phyloP scores from a whole-genome alignment of 768 basidiomycete genomes.

The Zangia roseola region DNA sequence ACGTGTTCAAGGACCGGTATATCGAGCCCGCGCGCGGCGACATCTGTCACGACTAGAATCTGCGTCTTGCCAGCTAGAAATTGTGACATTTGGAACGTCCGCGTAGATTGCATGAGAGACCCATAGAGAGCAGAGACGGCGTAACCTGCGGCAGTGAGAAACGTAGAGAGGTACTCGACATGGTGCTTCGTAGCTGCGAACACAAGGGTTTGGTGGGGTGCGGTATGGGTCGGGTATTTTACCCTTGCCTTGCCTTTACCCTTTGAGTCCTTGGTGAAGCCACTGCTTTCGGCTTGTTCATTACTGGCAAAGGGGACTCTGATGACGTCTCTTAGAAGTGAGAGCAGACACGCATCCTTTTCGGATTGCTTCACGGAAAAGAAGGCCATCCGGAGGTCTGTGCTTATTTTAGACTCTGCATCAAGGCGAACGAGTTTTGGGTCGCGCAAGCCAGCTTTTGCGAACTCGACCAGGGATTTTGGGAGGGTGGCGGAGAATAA shows the following conservation, averaged over 20 bases:
- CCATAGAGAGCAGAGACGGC: slow-evolving; percentile 94
- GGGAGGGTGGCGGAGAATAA: slow-evolving; percentile 97
- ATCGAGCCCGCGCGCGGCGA: slow-evolving; percentile 97
- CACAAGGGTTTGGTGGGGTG: slow-evolving; percentile 88
- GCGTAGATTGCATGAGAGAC: slow-evolving; percentile 88
- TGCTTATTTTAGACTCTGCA: slow-evolving; percentile 92
- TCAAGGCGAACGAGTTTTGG: slow-evolving; percentile 97
- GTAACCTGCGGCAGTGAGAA: slow-evolving; percentile 82
- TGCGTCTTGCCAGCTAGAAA: slow-evolving; percentile 80
- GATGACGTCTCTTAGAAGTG: slow-evolving; percentile 85
- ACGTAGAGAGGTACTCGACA: slow-evolving; percentile 85
- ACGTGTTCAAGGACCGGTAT: slow-evolving; percentile 96
- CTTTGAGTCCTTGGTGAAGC: slow-evolving; percentile 37
- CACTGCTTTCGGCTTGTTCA: slow-evolving; percentile 17
- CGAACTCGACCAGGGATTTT: slow-evolving; percentile 94
- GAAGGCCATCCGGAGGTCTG: slow-evolving; percentile 92
- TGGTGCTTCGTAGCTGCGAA: slow-evolving; percentile 98
- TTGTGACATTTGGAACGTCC: slow-evolving; percentile 85
- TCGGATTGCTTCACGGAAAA: slow-evolving; percentile 89
- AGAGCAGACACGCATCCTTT: slow-evolving; percentile 88
- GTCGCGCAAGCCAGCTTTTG: slow-evolving; percentile 92
- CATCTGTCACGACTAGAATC: slow-evolving; percentile 94
- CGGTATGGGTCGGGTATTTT: slow-evolving; percentile 47
- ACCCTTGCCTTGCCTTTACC: slow-evolving; percentile 52
- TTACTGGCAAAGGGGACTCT: slow-evolving; percentile 62